Evolutionary conservation across 164 flowering plant genomes (phyloP), one percentile per base, ranked within the genome.

Genomic region (Euptelea pleiosperma): DNA sequence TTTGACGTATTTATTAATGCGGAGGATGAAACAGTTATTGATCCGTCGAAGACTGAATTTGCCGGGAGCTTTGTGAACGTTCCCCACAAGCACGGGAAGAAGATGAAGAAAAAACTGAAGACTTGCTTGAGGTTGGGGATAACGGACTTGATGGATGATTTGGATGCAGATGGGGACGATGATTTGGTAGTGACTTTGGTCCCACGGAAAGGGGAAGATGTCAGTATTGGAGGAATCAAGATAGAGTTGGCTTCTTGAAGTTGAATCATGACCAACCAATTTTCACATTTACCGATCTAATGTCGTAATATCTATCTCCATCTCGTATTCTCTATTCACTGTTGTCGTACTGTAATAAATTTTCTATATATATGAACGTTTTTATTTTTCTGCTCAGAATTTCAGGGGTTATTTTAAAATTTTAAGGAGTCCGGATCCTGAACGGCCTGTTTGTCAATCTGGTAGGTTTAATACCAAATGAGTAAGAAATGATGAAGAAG

Each of bases 1-100:
- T 73, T 79, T 33, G 80, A 79, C 35, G 78, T 79, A 15, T 73
- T 36, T 37, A 57, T 75, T 9, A 79, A 79, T 31, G 73, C 42
- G 0, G 77, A 63, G 2, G 82, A 75, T 25, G 70, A 70, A 16
- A 40, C 24, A 0, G 10, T 1, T 9, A 3, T 6, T 1, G 45
- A 54, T n/a, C 75, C 79, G 0, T 58, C 16, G 1, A 41, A 33
- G 29, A 62, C 42, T 1, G 68, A 73, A 57, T 78, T 68, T 33
- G 77, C 70, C 0, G 77, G 82, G 3, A 71, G 64, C 14, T 78
- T 65, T 62, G 70, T 68, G 25, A 64, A 66, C 15, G 37, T 73
- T 26, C 63, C 73, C 1, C 70, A 61, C 37, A 57, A 52, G 26
- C 37, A 48, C 25, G 52, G 37, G 30, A 42, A 9, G 52, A 59